These are phyloP conservation scores for Pseudevernia furfuracea DNA, from an alignment of 495 filamentous ascomycete genomes.

Conservation along the genomic window DNA sequence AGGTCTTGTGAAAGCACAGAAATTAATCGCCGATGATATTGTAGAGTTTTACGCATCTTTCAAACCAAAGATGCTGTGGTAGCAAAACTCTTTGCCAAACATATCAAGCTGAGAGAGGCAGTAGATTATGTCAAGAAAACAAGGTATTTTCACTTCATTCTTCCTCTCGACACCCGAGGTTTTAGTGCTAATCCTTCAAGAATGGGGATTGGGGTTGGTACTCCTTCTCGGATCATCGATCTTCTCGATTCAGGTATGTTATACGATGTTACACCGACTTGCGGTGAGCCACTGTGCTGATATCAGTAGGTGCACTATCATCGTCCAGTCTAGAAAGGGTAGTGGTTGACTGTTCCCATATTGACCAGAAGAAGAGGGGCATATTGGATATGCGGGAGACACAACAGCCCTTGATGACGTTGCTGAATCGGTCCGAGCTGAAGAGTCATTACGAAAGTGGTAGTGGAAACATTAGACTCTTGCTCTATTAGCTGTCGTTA, in stretches of 20 bases:
- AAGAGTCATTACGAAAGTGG: conserved; percentile 56
- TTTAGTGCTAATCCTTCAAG: conserved; percentile 32
- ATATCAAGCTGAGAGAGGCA: conserved; percentile 89
- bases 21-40: conserved; percentile 13
- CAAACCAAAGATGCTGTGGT: conserved; percentile 67
- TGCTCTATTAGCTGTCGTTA: conserved; percentile 45
- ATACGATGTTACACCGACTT: not conserved
- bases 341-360: conserved; percentile 79
- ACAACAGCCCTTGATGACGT: conserved; percentile 61
- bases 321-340: conserved; percentile 64
- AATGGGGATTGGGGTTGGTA: conserved; percentile 82
- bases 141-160: conserved; percentile 34
- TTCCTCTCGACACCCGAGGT: not conserved
- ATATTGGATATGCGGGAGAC: conserved; percentile 92
- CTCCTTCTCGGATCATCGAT: conserved; percentile 71
- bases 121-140: conserved; percentile 62
- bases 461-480: conserved; percentile 44
- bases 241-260: conserved; percentile 67
- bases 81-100: conserved; percentile 94
- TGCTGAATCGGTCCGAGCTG: conserved; percentile 59
- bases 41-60: conserved; percentile 64
- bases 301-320: conserved; percentile 55
- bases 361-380: conserved; percentile 86
- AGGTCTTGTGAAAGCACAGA: not conserved
- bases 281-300: not conserved